Evolutionary conservation across 371 early-diverging fungal genomes (phyloP).

Genomic region (Mucor velutinosus): DNA sequence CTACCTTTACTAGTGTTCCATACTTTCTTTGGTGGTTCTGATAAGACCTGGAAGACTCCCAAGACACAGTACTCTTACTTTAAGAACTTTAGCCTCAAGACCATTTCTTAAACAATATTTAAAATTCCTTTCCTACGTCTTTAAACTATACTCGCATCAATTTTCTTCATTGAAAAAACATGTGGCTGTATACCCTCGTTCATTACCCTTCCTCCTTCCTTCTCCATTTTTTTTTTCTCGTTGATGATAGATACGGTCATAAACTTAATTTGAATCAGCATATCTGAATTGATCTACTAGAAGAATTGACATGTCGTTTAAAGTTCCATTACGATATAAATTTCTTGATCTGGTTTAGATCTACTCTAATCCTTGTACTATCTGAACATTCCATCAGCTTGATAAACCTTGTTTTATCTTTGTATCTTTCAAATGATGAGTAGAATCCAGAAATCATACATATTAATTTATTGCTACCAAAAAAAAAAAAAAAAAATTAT

Average conservation of each 20-base stretch:
- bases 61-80: conserved; percentile 55
- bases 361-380: not conserved
- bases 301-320: not conserved
- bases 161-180: not conserved
- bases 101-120: not conserved
- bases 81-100: conserved; percentile 46
- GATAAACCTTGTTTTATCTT: not conserved
- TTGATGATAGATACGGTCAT: not conserved
- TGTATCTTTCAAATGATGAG: not conserved
- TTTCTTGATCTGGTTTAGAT: not conserved
- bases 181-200: conserved; percentile 4
- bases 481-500: no score
- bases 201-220: not conserved
- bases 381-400: not conserved
- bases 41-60: conserved; percentile 49
- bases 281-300: not conserved
- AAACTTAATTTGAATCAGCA: not conserved
- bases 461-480: no score
- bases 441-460: not conserved
- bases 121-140: not conserved
- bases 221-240: not conserved
- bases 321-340: not conserved
- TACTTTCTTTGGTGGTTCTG: conserved; percentile 64
- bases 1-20: conserved; percentile 25
- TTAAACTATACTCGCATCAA: not conserved